Percentiles rank a stretch among this genome's conserved stretches.
These are phyloP conservation scores for Lipomyces japonicus DNA, from an alignment of 805 yeast genomes.

Conservation along the genomic window DNA sequence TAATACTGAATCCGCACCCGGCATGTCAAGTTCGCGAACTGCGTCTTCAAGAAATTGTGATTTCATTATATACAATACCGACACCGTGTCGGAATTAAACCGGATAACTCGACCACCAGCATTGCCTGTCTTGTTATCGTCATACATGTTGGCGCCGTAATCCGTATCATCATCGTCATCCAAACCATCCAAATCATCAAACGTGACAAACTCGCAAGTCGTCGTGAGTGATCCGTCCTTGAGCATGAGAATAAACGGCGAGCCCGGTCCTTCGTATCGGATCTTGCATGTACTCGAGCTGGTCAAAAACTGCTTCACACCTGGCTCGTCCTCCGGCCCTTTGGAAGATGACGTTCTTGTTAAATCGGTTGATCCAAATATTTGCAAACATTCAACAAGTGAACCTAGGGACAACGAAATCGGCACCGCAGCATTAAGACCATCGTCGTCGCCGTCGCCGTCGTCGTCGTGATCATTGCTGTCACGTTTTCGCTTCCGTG, in stretches of 20 bases:
- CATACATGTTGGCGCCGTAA: no score
- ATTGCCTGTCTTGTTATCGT: no score
- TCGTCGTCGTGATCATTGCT: neutral
- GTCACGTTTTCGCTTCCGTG: neutral
- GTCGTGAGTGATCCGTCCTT: slow-evolving; percentile 28
- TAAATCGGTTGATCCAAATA: slow-evolving; percentile 12
- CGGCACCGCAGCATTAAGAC: slow-evolving; percentile 1
- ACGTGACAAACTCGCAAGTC: slow-evolving; percentile 29
- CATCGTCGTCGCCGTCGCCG: slow-evolving; percentile 7
- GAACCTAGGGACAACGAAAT: slow-evolving; percentile 17
- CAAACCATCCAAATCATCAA: slow-evolving; percentile 14
- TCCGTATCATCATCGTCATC: neutral
- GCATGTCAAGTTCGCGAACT: slow-evolving; percentile 21
- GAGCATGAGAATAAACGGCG: slow-evolving; percentile 25
- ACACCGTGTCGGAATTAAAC: slow-evolving; percentile 1
- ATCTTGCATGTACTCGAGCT: slow-evolving; percentile 22
- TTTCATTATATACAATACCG: slow-evolving; percentile 12
- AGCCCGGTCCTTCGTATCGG: slow-evolving; percentile 13
- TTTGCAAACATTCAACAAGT: slow-evolving; percentile 25
- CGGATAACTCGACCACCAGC: neutral
- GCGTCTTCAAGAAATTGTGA: slow-evolving; percentile 19
- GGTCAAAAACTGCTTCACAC: slow-evolving; percentile 1
- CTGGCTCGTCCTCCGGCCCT: neutral
- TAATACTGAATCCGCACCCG: slow-evolving; percentile 15
- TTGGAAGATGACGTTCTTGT: neutral